phyloP scores from a whole-genome alignment of 2,329 filamentous ascomycete genomes.

The Fusarium circinatum region DNA sequence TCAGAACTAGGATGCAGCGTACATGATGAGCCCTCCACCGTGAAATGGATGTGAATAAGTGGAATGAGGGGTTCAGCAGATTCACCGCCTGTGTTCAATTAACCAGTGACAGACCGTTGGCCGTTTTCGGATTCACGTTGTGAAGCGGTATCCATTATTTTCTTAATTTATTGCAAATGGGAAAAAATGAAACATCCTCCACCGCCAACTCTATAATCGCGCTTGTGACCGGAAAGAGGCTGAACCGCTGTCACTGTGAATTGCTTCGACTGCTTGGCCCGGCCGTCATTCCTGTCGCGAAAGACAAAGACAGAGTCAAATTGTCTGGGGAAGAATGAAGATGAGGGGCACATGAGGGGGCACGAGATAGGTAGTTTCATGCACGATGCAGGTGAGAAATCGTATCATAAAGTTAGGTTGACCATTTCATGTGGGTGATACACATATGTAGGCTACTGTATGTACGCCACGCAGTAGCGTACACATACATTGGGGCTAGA shows the following conservation, averaged over 20 bases:
- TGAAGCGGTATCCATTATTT: conserved; percentile 14
- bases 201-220: conserved; percentile 3
- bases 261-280: conserved; percentile 11
- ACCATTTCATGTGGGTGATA: conserved; percentile 29
- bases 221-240: conserved; percentile 8
- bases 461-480: conserved; percentile 26
- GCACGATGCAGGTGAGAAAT: conserved; percentile 34
- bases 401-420: conserved; percentile 18
- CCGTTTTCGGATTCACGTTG: conserved; percentile 12
- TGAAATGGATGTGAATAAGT: conserved; percentile 18
- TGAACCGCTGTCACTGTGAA: conserved; percentile 3
- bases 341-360: conserved; percentile 4
- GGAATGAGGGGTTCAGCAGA: conserved; percentile 29
- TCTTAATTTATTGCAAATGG: neutral
- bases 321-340: conserved; percentile 8
- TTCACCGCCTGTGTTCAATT: conserved; percentile 24
- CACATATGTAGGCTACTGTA: neutral
- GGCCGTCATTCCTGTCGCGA: conserved; percentile 20
- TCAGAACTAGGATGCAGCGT: conserved; percentile 7
- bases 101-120: conserved; percentile 2
- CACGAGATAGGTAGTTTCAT: conserved; percentile 25
- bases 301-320: neutral
- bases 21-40: conserved; percentile 1
- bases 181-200: conserved; percentile 16
- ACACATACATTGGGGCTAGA: neutral